These are phyloP conservation scores for Suillus hirtellus DNA, from an alignment of 768 basidiomycete species.

Conservation along the genomic window DNA sequence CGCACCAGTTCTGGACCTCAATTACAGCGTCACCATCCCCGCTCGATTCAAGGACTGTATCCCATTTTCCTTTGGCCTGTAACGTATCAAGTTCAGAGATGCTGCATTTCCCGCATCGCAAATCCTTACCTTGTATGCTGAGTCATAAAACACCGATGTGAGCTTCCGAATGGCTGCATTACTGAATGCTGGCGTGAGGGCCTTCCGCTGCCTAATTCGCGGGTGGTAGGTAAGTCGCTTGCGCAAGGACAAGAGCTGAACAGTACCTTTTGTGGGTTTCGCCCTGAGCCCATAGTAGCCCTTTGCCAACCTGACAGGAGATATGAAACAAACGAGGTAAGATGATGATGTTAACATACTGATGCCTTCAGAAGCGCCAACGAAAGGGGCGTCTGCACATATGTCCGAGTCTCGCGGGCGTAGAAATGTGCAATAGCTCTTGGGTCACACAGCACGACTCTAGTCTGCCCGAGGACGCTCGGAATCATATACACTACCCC, in stretches of 20 bases:
- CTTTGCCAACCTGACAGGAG: constrained; percentile 26
- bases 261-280: constrained; percentile 46
- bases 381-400: constrained; percentile 40
- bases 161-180: constrained; percentile 40
- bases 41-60: constrained; percentile 24
- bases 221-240: constrained; percentile 22
- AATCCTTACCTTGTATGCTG: constrained; percentile 40
- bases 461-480: constrained; percentile 14
- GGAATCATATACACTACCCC: constrained; percentile 21
- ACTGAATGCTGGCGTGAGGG: constrained; percentile 42
- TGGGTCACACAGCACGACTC: constrained; percentile 38
- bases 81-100: background rate
- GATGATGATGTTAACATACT: constrained; percentile 10
- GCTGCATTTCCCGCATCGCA: background rate
- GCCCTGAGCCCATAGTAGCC: constrained; percentile 33
- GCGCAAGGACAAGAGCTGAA: background rate
- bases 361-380: constrained; percentile 31
- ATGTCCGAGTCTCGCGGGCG: constrained; percentile 49
- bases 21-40: constrained; percentile 34
- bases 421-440: constrained; percentile 53
- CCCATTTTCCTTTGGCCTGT: constrained; percentile 36
- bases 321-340: background rate
- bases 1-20: constrained; percentile 50
- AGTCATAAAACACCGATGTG: constrained; percentile 40
- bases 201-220: constrained; percentile 35